These are phyloP conservation scores for Mycena pura DNA, from an alignment of 768 basidiomycete species.

Conservation along the genomic window DNA sequence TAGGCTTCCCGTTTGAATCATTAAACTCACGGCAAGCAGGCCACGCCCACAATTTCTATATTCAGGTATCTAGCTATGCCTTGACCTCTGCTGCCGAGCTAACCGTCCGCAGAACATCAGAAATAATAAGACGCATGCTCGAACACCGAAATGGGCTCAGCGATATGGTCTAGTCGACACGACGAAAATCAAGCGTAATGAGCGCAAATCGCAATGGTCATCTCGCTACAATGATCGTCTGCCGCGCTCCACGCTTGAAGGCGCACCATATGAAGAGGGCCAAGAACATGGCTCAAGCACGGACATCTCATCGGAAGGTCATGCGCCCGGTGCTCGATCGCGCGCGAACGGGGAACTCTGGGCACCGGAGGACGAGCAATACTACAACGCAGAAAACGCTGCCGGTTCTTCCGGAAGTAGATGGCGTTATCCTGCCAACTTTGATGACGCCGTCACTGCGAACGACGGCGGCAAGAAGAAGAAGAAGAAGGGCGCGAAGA, in stretches of 20 bases:
- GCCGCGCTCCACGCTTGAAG: constrained; percentile 70
- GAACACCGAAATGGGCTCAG: constrained; percentile 96
- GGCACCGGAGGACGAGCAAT: constrained; percentile 78
- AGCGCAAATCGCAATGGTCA: constrained; percentile 88
- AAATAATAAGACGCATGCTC: constrained; percentile 90
- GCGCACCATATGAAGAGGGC: constrained; percentile 79
- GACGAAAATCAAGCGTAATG: constrained; percentile 76
- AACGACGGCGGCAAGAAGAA: constrained; percentile 46
- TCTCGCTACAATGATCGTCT: constrained; percentile 84
- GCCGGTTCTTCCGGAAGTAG: constrained; percentile 55
- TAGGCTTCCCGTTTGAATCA: constrained; percentile 8
- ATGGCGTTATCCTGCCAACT: constrained; percentile 90
- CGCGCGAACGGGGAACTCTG: constrained; percentile 67
- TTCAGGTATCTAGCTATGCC: constrained; percentile 59
- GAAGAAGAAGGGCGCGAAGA: constrained; percentile 81
- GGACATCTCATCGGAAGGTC: constrained; percentile 45
- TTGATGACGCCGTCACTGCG: constrained; percentile 63
- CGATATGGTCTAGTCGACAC: constrained; percentile 90
- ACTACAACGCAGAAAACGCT: constrained; percentile 60
- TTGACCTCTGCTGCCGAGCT: not conserved
- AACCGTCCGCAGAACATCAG: constrained; percentile 75
- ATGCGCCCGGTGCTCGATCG: constrained; percentile 37
- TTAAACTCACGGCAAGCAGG: constrained; percentile 48
- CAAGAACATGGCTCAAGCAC: constrained; percentile 62
- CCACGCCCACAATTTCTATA: constrained; percentile 93